Evolutionary conservation across 179 eudicot genomes (phyloP), one percentile per base, ranked within the genome.

Genomic region (Silene coronaria): DNA sequence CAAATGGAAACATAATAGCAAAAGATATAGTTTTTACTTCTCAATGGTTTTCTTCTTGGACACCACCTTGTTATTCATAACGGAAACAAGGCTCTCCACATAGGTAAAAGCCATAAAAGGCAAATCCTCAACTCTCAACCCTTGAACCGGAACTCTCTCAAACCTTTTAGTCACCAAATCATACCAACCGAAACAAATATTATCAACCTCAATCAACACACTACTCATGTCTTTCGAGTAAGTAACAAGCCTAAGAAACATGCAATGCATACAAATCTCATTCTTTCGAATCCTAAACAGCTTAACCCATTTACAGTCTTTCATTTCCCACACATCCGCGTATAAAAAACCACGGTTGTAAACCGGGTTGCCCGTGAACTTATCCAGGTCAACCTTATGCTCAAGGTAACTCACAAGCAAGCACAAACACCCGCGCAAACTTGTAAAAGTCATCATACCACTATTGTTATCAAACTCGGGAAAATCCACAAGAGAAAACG

Each of bases 61-160:
- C 42, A 36, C 42, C 42, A 36, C 8, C 42, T 36, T 36, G 10
- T 36, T 36, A 36, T 36, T 36, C 36, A 32, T 6, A 10, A 73
- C n/a, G 1, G 62, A 75, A 30, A 75, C 77, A 64, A 75, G 77
- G 71, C 36, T 75, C 48, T 69, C 78, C 5, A 65, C 65, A 19
- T n/a, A 46, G 13, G 19, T n/a, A 10, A 16, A 22, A 5, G 71
- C 32, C 21, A 24, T 1, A 66, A 0, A 14, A 46, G 30, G 30
- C 3, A 3, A 36, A 28, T 19, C 5, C 5, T 12, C 55, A 42
- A 2, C 26, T 21, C 19, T 6, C 30, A 66, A 0, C 30, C 51
- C 72, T 2, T 51, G 8, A 65, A 6, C 17, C 26, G 3, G 13
- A 36, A 14, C 38, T 22, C 22, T 51, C 62, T 51, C 19, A 5